Conservation (phyloP, 1,284 basidiomycete species). For the Trametes versicolor region DNA sequence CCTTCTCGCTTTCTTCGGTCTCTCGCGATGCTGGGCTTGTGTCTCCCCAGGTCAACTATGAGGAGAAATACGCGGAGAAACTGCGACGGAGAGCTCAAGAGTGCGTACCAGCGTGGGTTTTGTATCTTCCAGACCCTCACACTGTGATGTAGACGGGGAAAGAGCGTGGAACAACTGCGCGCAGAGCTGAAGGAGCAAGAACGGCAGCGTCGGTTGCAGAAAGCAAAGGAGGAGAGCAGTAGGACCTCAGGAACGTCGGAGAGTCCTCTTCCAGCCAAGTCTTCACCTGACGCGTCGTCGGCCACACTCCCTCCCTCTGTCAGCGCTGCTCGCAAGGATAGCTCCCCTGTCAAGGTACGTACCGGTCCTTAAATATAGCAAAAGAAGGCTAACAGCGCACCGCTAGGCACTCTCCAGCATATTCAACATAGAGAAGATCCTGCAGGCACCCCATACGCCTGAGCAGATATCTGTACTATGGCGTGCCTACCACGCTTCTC, state of each 20-base stretch:
- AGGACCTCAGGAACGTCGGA: conserved; percentile 32
- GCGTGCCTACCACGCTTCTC: conserved; percentile 89
- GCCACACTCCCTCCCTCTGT: conserved; percentile 23
- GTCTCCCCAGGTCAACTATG: conserved; percentile 40
- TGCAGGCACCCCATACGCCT: conserved; percentile 75
- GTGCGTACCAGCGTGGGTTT: conserved; percentile 47
- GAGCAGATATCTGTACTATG: conserved; percentile 83
- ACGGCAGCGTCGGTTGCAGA: conserved; percentile 38
- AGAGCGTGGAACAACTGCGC: conserved; percentile 43
- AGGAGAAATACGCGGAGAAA: conserved; percentile 58
- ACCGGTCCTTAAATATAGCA: not conserved
- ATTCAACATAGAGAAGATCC: conserved; percentile 78
- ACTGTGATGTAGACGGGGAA: conserved; percentile 37
- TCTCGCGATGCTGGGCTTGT: conserved; percentile 24
- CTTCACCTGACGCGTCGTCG: conserved; percentile 29
- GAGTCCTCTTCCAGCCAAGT: conserved; percentile 33
- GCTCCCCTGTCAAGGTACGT: conserved; percentile 73
- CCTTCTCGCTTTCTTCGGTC: conserved; percentile 15
- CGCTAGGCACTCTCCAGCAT: conserved; percentile 81
- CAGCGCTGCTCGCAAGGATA: conserved; percentile 61
- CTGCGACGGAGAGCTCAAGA: conserved; percentile 54
- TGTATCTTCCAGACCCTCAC: not conserved
- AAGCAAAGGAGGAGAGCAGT: conserved; percentile 39
- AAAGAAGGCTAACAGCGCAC: conserved; percentile 7
- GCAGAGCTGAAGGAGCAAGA: conserved; percentile 44